Percentiles rank a stretch among this genome's conserved stretches.
These are phyloP conservation scores for Trichophyton benhamiae DNA, from an alignment of 2,329 filamentous ascomycete genomes.

Conservation along the genomic window DNA sequence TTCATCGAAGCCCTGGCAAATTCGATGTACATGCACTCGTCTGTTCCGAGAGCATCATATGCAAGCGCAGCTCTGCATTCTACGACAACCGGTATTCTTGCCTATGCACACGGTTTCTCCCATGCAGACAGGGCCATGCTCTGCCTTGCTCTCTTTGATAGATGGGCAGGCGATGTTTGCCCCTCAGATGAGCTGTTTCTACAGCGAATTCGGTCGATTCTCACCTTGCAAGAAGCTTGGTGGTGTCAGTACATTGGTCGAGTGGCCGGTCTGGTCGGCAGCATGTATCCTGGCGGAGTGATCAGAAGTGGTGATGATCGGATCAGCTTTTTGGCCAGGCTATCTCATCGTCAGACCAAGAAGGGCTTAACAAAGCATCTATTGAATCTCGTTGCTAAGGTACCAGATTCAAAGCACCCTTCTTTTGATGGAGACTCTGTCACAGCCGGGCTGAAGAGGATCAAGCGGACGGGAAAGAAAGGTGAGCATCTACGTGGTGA, in stretches of 20 bases:
- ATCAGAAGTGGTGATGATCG: slow-evolving; percentile 18
- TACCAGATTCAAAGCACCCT: slow-evolving; percentile 27
- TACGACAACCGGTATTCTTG: slow-evolving; percentile 56
- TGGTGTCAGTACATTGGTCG: slow-evolving; percentile 54
- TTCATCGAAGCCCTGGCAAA: slow-evolving; percentile 48
- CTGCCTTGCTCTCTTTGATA: slow-evolving; percentile 56
- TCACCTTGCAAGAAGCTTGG: slow-evolving; percentile 47
- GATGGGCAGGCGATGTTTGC: slow-evolving; percentile 58
- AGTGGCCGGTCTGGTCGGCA: slow-evolving; percentile 45
- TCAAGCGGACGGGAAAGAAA: slow-evolving; percentile 47
- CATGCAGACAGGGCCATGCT: slow-evolving; percentile 61
- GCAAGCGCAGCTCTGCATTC: slow-evolving; percentile 60
- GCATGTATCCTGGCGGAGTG: slow-evolving; percentile 50
- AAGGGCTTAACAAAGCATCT: slow-evolving; percentile 27
- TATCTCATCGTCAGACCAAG: slow-evolving; percentile 30
- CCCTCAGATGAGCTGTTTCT: slow-evolving; percentile 47
- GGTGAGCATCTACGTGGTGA: slow-evolving; percentile 40
- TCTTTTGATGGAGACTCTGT: slow-evolving; percentile 25
- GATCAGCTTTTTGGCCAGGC: slow-evolving; percentile 31
- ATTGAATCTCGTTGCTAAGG: slow-evolving; percentile 34
- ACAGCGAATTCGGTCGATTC: slow-evolving; percentile 39
- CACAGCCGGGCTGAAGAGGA: slow-evolving; percentile 29
- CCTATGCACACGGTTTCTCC: slow-evolving; percentile 57
- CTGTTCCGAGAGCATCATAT: slow-evolving; percentile 42
- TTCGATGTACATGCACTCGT: slow-evolving; percentile 43